Base-by-base conservation (phyloP, 768 basidiomycete species). In the Trichaptum fuscoviolaceum region DNA sequence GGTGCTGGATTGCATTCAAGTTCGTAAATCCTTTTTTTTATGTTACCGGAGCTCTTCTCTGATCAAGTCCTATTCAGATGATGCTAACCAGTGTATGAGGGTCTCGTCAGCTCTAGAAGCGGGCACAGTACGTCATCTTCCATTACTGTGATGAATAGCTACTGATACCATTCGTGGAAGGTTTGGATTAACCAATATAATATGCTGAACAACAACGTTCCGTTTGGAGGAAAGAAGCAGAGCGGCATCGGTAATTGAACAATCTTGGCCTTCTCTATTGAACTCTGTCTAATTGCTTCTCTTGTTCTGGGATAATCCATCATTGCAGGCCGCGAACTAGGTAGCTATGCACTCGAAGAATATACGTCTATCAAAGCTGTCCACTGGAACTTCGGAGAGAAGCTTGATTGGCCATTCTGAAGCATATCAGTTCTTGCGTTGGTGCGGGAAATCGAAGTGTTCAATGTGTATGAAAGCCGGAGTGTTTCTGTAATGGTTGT, bases 151-250 rank as follows among this genome's bases (percentile, higher is more conserved):
- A 62, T 57, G 36, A 59, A 36, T 62, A 36, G 34, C 66, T 34
- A 63, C 57, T 62, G 7, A 58, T 42, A 5, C 26, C 59, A 66
- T 62, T 62, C 63, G 62, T 68, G 35, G 27, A 59, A 92, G 89
- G 90, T 94, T 57, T 97, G 95, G 95, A 85, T 95, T 67, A 98
- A 98, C 76, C 89, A 93, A 73, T 96, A 95, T 78, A 91, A 90
- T 73, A 57, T 91, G 15, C 76, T 96, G 65, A 85, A 86, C 77
- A 93, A 92, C 75, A 93, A 96, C 67, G 89, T 95, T 59, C 96
- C 96, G 1, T 98, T 98, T 73, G 96, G 96, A 42, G 96, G 96
- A 25, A 96, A 92, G 81, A 96, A 96, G 78, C 90, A 93, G 75
- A 92, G 91, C 58, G 95, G 95, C 64, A 88, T 92, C 72, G 90